Base-by-base conservation (phyloP, 2,329 filamentous ascomycete species). In the Claviceps maximensis region DNA sequence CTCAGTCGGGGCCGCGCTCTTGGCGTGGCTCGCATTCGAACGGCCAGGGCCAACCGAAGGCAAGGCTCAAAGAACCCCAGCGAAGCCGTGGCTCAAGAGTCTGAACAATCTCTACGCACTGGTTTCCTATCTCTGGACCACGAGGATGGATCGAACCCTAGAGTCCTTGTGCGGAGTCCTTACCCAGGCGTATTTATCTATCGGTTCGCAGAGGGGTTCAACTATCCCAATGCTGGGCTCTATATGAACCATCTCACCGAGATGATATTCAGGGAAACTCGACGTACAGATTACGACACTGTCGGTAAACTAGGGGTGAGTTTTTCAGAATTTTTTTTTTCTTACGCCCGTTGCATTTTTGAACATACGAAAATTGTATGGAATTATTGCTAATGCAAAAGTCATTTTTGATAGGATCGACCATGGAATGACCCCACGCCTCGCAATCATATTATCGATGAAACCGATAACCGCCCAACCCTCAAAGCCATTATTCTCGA, bases 1-100 rank as follows among this genome's bases (percentile, higher is more conserved):
- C 88, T 89, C 65, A 85, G 87, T 2, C 79, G 78, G 40, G 89
- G 89, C 15, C 79, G 83, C 36, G 87, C 94, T 70, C 75, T 95
- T 2, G 89, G 89, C 31, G 78, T 80, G 52, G 86, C 90, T 49
- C 84, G 83, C 55, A 82, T 97, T 19, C 88, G 93, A 65, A 95
- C 89, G 0, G 85, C 52, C 83, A 93, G 63, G 77, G 85, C 85
- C 31, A 67, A 84, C 50, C 52, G 71, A n/a, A 40, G 15, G 4
- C 5, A 2, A 12, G 51, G 17, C 10, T 31, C 47, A 15, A 54
- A 52, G 10, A 13, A 40, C 17, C 56, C 57, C n/a, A 57, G 58
- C 41, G 59, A 62, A 50, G 59, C 61, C 12, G 66, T 68, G 13
- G 58, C 69, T 10, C 73, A 74, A 46, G 76, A 79, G 59, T 80